These are phyloP conservation scores for Arxiozyma heterogenica DNA, from an alignment of 1,139 yeast species.

Conservation along the genomic window DNA sequence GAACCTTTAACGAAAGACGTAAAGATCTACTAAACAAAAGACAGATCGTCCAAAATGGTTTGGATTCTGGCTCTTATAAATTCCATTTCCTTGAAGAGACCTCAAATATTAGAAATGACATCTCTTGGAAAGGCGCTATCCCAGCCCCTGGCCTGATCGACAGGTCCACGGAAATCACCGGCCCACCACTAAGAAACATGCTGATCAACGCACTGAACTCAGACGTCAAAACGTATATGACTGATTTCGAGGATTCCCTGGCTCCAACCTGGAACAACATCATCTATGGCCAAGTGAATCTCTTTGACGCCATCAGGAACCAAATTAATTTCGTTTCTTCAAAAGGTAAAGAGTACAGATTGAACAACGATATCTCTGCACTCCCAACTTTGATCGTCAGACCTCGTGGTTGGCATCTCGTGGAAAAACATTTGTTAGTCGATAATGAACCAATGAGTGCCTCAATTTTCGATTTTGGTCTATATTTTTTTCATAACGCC, in stretches of 20 bases:
- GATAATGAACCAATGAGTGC: slow-evolving; percentile 74
- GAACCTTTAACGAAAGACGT: slow-evolving; percentile 57
- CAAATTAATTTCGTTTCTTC: slow-evolving; percentile 49
- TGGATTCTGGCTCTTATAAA: slow-evolving; percentile 53
- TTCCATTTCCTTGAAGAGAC: slow-evolving; percentile 58
- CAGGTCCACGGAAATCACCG: slow-evolving; percentile 79
- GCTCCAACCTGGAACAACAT: slow-evolving; percentile 93
- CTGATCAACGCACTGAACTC: slow-evolving; percentile 87
- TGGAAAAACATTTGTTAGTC: slow-evolving; percentile 58
- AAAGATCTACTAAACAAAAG: slow-evolving; percentile 51
- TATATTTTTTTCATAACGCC: slow-evolving; percentile 67
- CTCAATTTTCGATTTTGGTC: slow-evolving; percentile 68
- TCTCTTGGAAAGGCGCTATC: slow-evolving; percentile 62
- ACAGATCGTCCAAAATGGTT: slow-evolving; percentile 45
- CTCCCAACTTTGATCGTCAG: slow-evolving; percentile 69
- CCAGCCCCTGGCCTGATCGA: slow-evolving; percentile 60
- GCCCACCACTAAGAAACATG: slow-evolving; percentile 88
- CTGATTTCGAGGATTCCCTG: slow-evolving; percentile 90
- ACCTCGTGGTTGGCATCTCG: slow-evolving; percentile 86
- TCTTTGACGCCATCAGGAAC: slow-evolving; percentile 77
- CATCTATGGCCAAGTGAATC: slow-evolving; percentile 82
- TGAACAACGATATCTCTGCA: slow-evolving; percentile 39
- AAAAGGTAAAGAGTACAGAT: slow-evolving; percentile 39
- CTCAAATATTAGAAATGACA: slow-evolving; percentile 53
- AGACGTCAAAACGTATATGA: slow-evolving; percentile 85